Evolutionary conservation across 345 rosid genomes (phyloP).

Genomic region (Brassica carinata): DNA sequence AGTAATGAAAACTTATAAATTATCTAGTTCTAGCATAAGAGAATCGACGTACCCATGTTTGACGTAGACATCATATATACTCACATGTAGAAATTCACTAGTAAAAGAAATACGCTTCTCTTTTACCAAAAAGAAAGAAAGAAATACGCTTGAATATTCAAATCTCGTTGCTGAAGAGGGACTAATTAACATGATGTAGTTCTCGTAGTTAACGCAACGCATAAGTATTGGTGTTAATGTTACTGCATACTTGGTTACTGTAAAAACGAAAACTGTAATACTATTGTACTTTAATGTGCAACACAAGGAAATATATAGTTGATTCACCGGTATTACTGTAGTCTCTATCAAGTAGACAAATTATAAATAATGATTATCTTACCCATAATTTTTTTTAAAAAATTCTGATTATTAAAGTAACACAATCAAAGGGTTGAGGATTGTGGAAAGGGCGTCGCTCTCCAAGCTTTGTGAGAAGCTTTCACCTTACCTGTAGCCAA

Average conservation of each 20-base stretch:
- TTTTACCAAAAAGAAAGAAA: not conserved
- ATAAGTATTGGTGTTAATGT: not conserved
- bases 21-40: not conserved
- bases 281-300: not conserved
- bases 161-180: not conserved
- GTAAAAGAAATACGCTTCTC: not conserved
- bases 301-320: not conserved
- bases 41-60: not conserved
- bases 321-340: not conserved
- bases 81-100: not conserved
- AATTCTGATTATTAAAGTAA: slow-evolving; percentile 3
- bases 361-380: not conserved
- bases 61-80: not conserved
- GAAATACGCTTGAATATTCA: not conserved
- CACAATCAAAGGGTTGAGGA: slow-evolving; percentile 20
- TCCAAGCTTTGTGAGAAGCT: slow-evolving; percentile 34
- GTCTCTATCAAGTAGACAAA: not conserved
- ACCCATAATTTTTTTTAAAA: not conserved
- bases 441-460: slow-evolving; percentile 29
- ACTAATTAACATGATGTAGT: not conserved
- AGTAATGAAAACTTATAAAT: not conserved
- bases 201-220: not conserved
- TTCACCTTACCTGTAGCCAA: slow-evolving; percentile 58
- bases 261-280: not conserved
- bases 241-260: not conserved